These are phyloP conservation scores for Acer saccharum DNA, from an alignment of 345 rosid genomes.

Conservation along the genomic window DNA sequence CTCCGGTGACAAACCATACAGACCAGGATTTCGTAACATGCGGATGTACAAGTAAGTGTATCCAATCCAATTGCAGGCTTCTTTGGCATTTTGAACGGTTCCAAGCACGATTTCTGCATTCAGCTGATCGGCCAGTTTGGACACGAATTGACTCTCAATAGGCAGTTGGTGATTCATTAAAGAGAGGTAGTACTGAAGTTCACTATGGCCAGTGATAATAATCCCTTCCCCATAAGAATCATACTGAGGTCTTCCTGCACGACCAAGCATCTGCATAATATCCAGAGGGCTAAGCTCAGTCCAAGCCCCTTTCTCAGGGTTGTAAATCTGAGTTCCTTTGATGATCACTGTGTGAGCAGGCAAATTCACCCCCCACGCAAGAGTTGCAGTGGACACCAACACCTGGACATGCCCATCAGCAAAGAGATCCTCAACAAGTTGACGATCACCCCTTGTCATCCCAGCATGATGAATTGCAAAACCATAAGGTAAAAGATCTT, in stretches of 20 bases:
- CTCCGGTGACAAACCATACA: conserved; percentile 88
- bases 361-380: conserved; percentile 98
- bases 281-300: conserved; percentile 91
- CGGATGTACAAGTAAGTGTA: conserved; percentile 85
- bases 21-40: conserved; percentile 84
- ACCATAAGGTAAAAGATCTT: conserved; percentile 83
- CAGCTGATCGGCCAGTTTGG: conserved; percentile 96
- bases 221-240: conserved; percentile 95
- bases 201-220: conserved; percentile 90
- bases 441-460: conserved; percentile 80
- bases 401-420: conserved; percentile 77
- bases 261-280: conserved; percentile 99
- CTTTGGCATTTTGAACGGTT: conserved; percentile 92
- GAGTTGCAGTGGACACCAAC: conserved; percentile 95
- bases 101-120: conserved; percentile 99
- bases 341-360: conserved; percentile 95
- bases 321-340: conserved; percentile 92
- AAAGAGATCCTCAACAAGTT: conserved; percentile 86
- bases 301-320: conserved; percentile 99
- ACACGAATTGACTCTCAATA: conserved; percentile 92
- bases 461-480: conserved; percentile 98
- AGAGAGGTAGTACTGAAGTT: conserved; percentile 87
- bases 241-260: conserved; percentile 98
- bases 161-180: conserved; percentile 98
- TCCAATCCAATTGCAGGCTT: conserved; percentile 97